These are phyloP conservation scores for Jatropha curcas DNA, from an alignment of 345 rosid genomes.

Conservation along the genomic window DNA sequence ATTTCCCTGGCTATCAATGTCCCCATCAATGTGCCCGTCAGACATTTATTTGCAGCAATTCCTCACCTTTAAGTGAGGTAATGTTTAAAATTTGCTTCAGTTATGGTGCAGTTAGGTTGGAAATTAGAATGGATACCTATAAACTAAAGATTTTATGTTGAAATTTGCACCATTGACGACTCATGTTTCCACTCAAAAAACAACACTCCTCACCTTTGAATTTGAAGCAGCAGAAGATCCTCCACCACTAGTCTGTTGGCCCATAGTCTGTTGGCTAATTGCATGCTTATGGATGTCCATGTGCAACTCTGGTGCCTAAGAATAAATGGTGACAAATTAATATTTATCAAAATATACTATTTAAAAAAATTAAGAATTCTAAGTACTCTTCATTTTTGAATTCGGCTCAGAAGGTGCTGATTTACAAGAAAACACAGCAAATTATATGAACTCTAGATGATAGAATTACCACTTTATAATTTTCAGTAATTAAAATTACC, in stretches of 20 bases:
- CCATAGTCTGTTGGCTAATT: constrained; percentile 18
- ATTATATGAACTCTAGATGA: neutral
- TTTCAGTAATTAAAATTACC: neutral
- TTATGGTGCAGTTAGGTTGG: neutral
- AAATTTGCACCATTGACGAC: no score
- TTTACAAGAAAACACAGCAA: neutral
- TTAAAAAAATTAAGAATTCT: neutral
- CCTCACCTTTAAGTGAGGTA: neutral
- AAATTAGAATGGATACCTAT: neutral
- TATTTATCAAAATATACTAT: neutral
- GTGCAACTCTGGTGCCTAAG: constrained; percentile 33
- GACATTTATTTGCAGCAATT: neutral
- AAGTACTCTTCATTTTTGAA: no score
- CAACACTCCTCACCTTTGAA: constrained; percentile 14
- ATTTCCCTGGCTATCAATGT: neutral
- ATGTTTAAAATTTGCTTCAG: neutral
- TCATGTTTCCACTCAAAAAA: neutral
- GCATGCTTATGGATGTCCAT: constrained; percentile 22
- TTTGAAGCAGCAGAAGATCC: constrained; percentile 27
- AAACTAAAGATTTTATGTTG: neutral
- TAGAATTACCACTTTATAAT: neutral
- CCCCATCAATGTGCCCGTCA: neutral
- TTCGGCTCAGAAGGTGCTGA: neutral
- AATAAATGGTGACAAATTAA: neutral
- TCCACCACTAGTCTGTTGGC: constrained; percentile 20